Percentiles rank a stretch among this genome's conserved stretches.
Conservation (phyloP, 441 rosid genomes). For the Omphalea diandra region DNA sequence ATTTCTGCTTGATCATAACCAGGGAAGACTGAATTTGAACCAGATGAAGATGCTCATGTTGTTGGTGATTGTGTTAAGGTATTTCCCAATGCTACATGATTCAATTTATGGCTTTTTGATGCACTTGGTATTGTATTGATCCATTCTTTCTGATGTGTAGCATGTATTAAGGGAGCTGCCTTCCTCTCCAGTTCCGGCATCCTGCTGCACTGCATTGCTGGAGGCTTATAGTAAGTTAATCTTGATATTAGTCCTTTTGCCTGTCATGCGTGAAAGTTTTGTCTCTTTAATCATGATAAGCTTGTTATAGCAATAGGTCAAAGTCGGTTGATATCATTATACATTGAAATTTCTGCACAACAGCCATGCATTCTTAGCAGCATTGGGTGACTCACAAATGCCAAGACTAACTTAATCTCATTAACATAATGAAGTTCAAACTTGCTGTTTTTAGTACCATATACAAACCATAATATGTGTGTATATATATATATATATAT, state of each 20-base stretch:
- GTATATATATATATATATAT: too few species aligned
- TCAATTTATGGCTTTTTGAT: slow-evolving; percentile 24
- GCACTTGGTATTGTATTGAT: slow-evolving; percentile 24
- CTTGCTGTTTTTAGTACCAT: too few species aligned
- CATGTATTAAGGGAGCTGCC: slow-evolving; percentile 97
- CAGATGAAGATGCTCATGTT: slow-evolving; percentile 97
- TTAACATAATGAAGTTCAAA: not conserved
- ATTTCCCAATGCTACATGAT: slow-evolving; percentile 25
- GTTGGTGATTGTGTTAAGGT: slow-evolving; percentile 99
- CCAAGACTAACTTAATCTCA: not conserved
- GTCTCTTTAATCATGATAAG: too few species aligned
- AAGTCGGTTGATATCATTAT: too few species aligned
- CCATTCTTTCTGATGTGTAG: slow-evolving; percentile 46
- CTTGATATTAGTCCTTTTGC: too few species aligned
- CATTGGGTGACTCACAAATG: not conserved
- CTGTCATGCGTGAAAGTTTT: too few species aligned
- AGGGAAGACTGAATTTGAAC: slow-evolving; percentile 85
- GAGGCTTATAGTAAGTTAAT: slow-evolving; percentile 87
- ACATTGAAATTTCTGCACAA: not conserved
- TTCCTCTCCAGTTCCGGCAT: slow-evolving; percentile 96
- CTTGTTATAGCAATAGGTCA: too few species aligned
- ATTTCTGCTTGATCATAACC: slow-evolving; percentile 23
- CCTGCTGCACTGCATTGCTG: slow-evolving; percentile 94
- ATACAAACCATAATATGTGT: too few species aligned
- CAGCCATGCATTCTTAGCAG: too few species aligned